Evolutionary conservation across 2,329 filamentous ascomycete species (phyloP).

Genomic region (Xylaria sp.): DNA sequence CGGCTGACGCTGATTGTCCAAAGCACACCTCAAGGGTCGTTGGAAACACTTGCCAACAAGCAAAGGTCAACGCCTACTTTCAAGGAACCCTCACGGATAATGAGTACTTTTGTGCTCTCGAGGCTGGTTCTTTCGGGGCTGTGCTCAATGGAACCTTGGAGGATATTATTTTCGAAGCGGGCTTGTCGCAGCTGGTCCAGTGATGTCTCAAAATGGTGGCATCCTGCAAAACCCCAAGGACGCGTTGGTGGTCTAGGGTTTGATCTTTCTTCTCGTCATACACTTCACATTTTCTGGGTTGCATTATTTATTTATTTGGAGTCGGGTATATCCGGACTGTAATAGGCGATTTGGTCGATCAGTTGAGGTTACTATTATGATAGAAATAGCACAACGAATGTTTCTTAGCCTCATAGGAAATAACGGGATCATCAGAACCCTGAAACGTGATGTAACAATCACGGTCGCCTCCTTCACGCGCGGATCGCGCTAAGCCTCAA

Average conservation of each 20-base stretch:
- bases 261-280: too few relatives aligned
- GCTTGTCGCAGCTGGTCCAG: neutral
- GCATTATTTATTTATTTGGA: too few relatives aligned
- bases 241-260: too few relatives aligned
- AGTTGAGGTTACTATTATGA: too few relatives aligned
- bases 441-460: neutral
- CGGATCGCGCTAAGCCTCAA: neutral
- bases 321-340: too few relatives aligned
- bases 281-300: too few relatives aligned
- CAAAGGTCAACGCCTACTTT: constrained; percentile 17
- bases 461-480: neutral
- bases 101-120: constrained; percentile 14
- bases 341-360: too few relatives aligned
- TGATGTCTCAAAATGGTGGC: neutral
- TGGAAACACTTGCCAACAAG: constrained; percentile 10
- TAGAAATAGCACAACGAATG: too few relatives aligned
- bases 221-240: too few relatives aligned
- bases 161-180: neutral
- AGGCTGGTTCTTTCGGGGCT: constrained; percentile 11
- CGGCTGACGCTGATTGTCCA: neutral
- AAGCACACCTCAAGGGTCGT: constrained; percentile 20
- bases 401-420: neutral
- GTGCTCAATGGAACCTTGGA: constrained; percentile 4
- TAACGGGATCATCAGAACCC: too few relatives aligned
- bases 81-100: constrained; percentile 8